Base-by-base conservation (phyloP, 2,329 filamentous ascomycete species). In the Fusarium sp. region DNA sequence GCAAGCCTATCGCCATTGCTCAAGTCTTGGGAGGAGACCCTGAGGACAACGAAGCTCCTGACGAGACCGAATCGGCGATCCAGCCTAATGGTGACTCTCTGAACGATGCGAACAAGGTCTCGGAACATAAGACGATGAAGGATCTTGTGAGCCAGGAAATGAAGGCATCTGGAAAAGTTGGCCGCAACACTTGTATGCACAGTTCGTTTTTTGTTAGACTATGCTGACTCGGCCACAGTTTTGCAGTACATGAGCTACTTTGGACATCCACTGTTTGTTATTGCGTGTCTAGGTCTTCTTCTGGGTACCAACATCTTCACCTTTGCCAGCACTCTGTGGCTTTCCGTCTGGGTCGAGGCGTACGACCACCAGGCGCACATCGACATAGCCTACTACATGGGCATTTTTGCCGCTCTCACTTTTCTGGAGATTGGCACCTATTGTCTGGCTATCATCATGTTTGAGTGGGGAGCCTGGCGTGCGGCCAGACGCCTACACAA, bases 391-490 rank as follows among this genome's bases (percentile, higher is more conserved):
- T 90, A 86, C 74, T 91, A 90, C 71, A 82, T 91, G 65, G 85
- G 85, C 2, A 84, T 91, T 14, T 91, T 89, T 66, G 85, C 86
- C 1, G 82, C 79, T 3, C 81, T 88, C 56, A 86, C 85, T 1
- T 71, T 88, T 10, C 77, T 82, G 0, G 89, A 84, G 59, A 81
- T 85, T 13, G 57, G 85, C 1, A 82, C 86, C 37, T 85, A 83
- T 43, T 85, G 83, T 5, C 57, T 85, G 24, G 82, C 82, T 63
- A 85, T 86, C 57, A 77, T 87, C 57, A 80, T 85, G 33, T 90
- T 88, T 74, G 87, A 88, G 76, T 86, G 85, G 74, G 89, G 89
- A 22, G 86, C 86, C 8, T 91, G 89, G 89, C 81, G 83, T n/a
- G 89, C 89, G 3, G 89, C 88, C 1, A 84, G 84, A 35, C 84